phyloP scores from a whole-genome alignment of 75 land plant genomes.

The Chamaecyparis obtusa region DNA sequence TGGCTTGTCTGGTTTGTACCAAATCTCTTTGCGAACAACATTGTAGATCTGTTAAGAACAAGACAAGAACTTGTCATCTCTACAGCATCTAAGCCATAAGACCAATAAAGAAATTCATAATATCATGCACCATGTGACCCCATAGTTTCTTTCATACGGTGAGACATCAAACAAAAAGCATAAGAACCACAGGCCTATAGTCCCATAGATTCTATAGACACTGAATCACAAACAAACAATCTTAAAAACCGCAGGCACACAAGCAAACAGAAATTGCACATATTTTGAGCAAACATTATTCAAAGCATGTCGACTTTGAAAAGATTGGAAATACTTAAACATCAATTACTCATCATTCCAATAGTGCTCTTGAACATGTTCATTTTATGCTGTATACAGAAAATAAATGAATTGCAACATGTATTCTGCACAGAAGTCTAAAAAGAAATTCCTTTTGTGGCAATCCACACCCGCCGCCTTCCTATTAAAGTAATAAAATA shows the following conservation, averaged over 20 bases:
- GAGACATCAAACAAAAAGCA: neutral
- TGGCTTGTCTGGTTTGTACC: constrained; percentile 90
- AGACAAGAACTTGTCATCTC: neutral
- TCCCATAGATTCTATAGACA: neutral
- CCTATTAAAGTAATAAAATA: neutral
- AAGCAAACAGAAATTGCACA: neutral
- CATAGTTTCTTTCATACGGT: neutral
- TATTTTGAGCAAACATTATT: neutral
- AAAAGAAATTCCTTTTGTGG: no score
- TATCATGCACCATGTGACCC: neutral
- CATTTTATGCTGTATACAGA: neutral
- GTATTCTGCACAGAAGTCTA: neutral
- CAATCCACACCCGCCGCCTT: no score
- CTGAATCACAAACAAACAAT: neutral
- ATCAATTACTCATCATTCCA: neutral
- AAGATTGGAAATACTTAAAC: neutral
- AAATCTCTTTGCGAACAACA: constrained; percentile 80
- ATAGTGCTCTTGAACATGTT: neutral
- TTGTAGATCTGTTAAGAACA: constrained; percentile 61
- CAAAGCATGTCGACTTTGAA: neutral
- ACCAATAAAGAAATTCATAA: neutral
- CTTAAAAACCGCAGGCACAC: neutral
- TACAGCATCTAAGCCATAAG: neutral
- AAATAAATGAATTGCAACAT: neutral
- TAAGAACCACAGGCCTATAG: neutral